These are phyloP conservation scores for Mitragyna speciosa DNA, from an alignment of 257 asterid species.

Conservation along the genomic window DNA sequence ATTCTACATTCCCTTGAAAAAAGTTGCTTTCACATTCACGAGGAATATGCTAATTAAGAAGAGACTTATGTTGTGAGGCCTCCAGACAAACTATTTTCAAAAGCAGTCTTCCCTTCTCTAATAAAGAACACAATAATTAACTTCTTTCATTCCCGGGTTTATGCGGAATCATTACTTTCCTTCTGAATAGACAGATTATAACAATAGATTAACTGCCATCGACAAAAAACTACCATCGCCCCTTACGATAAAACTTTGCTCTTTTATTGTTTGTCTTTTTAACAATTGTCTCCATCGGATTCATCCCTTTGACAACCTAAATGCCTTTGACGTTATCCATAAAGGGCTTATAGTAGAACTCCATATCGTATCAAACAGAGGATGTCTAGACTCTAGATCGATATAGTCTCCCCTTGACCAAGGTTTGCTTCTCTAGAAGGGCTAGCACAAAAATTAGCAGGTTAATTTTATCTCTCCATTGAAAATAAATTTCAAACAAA, in stretches of 20 bases:
- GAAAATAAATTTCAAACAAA: conserved; percentile 1
- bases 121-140: conserved; percentile 1
- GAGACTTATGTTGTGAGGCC: background rate
- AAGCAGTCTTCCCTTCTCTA: background rate
- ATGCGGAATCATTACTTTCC: background rate
- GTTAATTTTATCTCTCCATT: conserved; percentile 7
- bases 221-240: conserved; percentile 20
- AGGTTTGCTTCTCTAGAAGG: conserved; percentile 20
- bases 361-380: background rate
- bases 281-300: conserved; percentile 14
- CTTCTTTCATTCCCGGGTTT: background rate
- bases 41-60: background rate
- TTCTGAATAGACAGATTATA: background rate
- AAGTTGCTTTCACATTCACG: background rate
- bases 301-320: background rate
- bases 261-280: conserved; percentile 1
- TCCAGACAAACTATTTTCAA: background rate
- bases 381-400: background rate
- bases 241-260: background rate
- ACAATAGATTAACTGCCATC: background rate
- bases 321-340: background rate
- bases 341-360: background rate
- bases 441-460: background rate
- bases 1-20: background rate
- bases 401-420: background rate